phyloP scores from a whole-genome alignment of 352 stramenopile species.

The Globisporangium irregulare region DNA sequence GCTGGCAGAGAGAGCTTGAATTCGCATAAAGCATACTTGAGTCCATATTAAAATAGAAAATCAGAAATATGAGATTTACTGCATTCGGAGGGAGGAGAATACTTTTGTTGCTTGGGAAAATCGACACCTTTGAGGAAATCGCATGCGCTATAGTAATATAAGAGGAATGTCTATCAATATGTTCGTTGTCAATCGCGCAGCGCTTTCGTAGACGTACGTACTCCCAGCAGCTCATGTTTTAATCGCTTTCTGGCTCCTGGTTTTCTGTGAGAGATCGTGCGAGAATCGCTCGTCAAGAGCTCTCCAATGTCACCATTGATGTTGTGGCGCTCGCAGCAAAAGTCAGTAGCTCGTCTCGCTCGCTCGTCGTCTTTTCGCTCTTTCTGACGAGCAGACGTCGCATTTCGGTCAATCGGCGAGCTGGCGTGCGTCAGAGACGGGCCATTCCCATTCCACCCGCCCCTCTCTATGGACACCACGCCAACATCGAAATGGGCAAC shows the following conservation, averaged over 20 bases:
- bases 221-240: not conserved
- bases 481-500: constrained; percentile 1
- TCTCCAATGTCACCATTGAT: too few relatives aligned
- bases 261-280: not conserved
- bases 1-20: not conserved
- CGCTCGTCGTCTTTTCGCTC: constrained; percentile 1
- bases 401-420: not conserved
- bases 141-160: not conserved
- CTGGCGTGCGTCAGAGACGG: not conserved
- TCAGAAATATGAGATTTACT: not conserved
- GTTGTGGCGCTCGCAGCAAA: too few relatives aligned
- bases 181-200: too few relatives aligned
- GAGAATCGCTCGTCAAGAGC: not conserved
- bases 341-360: too few relatives aligned
- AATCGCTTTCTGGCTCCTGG: not conserved
- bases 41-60: not conserved
- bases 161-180: too few relatives aligned
- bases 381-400: not conserved
- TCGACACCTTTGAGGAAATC: not conserved
- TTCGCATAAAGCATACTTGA: not conserved
- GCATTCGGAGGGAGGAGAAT: not conserved
- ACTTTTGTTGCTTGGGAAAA: not conserved
- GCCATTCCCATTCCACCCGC: not conserved
- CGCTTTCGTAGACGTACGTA: not conserved
- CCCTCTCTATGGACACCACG: not conserved